Percentiles rank a stretch among this genome's conserved stretches.
Conservation (phyloP, 768 basidiomycete genomes). For the Nidularia pulvinata region DNA sequence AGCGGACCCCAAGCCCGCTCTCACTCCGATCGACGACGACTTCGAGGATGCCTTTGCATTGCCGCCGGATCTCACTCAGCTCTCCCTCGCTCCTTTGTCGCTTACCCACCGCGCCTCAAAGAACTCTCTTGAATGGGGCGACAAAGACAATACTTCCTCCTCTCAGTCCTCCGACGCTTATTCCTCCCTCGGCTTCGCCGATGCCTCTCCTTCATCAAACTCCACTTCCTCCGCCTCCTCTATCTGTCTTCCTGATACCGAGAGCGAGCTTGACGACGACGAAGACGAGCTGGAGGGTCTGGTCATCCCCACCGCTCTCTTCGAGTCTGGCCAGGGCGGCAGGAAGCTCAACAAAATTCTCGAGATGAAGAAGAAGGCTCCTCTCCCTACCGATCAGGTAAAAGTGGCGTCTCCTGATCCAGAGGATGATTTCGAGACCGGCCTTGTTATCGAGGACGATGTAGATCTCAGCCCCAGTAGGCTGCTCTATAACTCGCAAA, state of each 20-base stretch:
- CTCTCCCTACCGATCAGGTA: constrained; percentile 30
- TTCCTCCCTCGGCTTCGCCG: constrained; percentile 76
- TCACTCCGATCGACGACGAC: constrained; percentile 64
- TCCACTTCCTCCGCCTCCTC: constrained; percentile 69
- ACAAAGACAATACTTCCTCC: constrained; percentile 80
- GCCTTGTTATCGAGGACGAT: constrained; percentile 83
- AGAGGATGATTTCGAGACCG: constrained; percentile 87
- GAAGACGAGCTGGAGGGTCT: constrained; percentile 82
- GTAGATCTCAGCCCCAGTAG: constrained; percentile 81
- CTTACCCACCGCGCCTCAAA: constrained; percentile 81
- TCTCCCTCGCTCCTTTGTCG: constrained; percentile 80
- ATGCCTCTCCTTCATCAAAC: constrained; percentile 70
- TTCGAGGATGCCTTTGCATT: constrained; percentile 84
- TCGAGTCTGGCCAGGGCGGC: constrained; percentile 67
- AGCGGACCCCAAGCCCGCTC: constrained; percentile 26
- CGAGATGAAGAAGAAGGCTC: constrained; percentile 55
- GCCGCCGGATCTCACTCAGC: constrained; percentile 76
- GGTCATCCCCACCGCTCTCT: constrained; percentile 73
- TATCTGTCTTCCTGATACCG: constrained; percentile 64
- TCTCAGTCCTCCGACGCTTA: constrained; percentile 90
- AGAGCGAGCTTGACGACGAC: constrained; percentile 70
- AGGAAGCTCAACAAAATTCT: constrained; percentile 49
- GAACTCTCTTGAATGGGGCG: constrained; percentile 83
- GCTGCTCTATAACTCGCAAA: constrained; percentile 51
- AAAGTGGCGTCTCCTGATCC: constrained; percentile 60